Percentiles rank a stretch among this genome's conserved stretches.
These are phyloP conservation scores for Apiotrichum akiyoshidainum DNA, from an alignment of 1,284 basidiomycete genomes.

Conservation along the genomic window DNA sequence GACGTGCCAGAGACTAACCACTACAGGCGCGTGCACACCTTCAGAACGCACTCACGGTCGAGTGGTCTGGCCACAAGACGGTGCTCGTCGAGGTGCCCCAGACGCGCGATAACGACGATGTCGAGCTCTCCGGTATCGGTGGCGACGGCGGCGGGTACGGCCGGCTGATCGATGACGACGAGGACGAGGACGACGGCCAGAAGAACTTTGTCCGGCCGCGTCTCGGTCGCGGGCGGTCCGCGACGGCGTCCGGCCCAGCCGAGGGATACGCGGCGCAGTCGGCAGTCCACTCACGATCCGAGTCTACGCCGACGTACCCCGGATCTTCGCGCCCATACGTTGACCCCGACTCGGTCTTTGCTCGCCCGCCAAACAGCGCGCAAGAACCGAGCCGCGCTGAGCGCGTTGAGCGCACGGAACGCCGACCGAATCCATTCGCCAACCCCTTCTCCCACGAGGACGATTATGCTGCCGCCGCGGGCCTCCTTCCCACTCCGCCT, in stretches of 20 bases:
- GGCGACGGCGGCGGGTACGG: constrained; percentile 25
- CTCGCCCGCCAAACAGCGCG: too few species aligned
- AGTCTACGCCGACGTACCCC: neutral
- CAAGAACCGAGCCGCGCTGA: neutral
- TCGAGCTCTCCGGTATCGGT: constrained; percentile 32
- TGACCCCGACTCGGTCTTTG: neutral
- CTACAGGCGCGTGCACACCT: constrained; percentile 19
- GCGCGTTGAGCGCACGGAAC: neutral
- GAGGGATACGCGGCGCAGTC: neutral
- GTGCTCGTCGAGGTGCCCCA: constrained; percentile 39
- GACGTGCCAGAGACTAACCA: neutral
- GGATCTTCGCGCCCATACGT: neutral
- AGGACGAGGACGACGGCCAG: constrained; percentile 20
- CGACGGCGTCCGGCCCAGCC: neutral
- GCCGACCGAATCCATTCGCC: constrained; percentile 8
- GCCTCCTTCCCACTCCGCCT: neutral
- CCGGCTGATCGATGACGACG: constrained; percentile 30
- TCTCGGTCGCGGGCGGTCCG: constrained; percentile 1
- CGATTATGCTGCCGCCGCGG: constrained; percentile 1
- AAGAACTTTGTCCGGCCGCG: neutral
- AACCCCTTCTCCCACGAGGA: constrained; percentile 11
- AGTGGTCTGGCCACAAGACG: constrained; percentile 45
- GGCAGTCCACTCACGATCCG: neutral
- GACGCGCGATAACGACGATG: constrained; percentile 18
- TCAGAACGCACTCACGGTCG: constrained; percentile 44